Base-by-base conservation (phyloP, 805 yeast genomes). In the Cyberlindnera maclurae region DNA sequence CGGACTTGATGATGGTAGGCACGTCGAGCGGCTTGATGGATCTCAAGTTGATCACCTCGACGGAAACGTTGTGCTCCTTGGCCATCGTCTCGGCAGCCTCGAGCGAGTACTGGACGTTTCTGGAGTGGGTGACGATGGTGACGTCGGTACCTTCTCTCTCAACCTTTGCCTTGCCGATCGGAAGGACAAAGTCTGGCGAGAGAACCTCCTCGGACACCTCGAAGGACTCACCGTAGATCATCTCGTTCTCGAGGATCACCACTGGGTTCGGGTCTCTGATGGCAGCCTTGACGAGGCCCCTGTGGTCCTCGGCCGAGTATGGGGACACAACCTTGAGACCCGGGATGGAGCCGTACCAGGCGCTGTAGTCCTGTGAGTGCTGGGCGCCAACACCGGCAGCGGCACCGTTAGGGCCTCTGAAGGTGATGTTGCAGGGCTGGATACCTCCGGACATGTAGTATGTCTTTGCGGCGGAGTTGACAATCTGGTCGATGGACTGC, bases 371-470 rank as follows among this genome's bases (percentile, higher is more conserved):
- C 71, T 93, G 99, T 20, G 98, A 93, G 71, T 93, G 99, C 70
- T 93, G 99, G 43, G 99, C 99, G 55, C 78, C 99, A 54, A 93
- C 98, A 77, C 97, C 97, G 36, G 97, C 97, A 53, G 98, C 96
- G 36, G 98, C 96, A 68, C 98, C 99, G 67, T 93, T 93, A 46
- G 99, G 97, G 58, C 99, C 99, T 70, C 99, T 82, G 75, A 93
- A 93, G 39, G 95, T 89, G 60, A 90, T 86, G 68, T 86, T 89
- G 74, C 97, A 89, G 47, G 90, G 90, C 68, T 89, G 96, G 47
- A 80, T 84, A 73, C 99, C 99, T 64, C 99, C 99, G 48, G 96
- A 86, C 99, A 93, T 93, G 73, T 93, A 93, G 67, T 79, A 87
- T 36, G 98, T 93, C 75, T 90, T 93, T 47, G 97, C 99, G 38